Percentiles rank a stretch among this genome's conserved stretches.
These are phyloP conservation scores for Paracoccidioides brasiliensis DNA, from an alignment of 2,329 filamentous ascomycete species.

Conservation along the genomic window DNA sequence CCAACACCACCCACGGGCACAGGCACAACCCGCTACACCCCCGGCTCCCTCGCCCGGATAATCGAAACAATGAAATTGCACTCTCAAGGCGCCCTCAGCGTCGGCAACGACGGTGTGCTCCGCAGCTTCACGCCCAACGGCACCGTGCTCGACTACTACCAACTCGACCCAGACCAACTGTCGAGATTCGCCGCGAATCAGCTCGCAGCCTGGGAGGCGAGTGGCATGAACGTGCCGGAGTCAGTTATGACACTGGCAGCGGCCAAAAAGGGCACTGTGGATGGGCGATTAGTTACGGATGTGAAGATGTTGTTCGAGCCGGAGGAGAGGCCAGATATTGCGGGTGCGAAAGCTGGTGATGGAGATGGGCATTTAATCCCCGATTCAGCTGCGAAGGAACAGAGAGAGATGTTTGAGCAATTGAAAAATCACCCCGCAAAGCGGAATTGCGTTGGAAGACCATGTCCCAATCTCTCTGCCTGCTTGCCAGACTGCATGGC, in stretches of 20 bases:
- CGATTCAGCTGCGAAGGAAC: not conserved
- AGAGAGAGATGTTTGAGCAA: not conserved
- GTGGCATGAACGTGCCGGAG: not conserved
- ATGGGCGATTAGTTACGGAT: not conserved
- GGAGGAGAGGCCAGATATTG: not conserved
- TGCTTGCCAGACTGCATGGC: not conserved
- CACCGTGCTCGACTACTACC: not conserved
- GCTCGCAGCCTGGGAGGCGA: not conserved
- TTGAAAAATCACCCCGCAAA: not conserved
- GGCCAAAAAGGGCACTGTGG: not conserved
- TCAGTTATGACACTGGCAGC: not conserved
- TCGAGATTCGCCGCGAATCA: not conserved
- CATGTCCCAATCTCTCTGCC: not conserved
- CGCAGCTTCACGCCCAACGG: not conserved
- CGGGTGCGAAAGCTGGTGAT: not conserved
- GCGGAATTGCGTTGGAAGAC: not conserved
- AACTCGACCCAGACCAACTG: not conserved
- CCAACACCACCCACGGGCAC: not conserved
- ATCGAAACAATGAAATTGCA: not conserved
- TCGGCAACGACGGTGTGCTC: not conserved
- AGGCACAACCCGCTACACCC: not conserved
- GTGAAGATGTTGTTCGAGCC: not conserved
- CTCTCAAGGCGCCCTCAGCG: not conserved
- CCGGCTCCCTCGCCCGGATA: not conserved
- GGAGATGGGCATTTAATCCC: not conserved